These are phyloP conservation scores for Nigrograna mackinnonii DNA, from an alignment of 2,329 filamentous ascomycete species.

Conservation along the genomic window DNA sequence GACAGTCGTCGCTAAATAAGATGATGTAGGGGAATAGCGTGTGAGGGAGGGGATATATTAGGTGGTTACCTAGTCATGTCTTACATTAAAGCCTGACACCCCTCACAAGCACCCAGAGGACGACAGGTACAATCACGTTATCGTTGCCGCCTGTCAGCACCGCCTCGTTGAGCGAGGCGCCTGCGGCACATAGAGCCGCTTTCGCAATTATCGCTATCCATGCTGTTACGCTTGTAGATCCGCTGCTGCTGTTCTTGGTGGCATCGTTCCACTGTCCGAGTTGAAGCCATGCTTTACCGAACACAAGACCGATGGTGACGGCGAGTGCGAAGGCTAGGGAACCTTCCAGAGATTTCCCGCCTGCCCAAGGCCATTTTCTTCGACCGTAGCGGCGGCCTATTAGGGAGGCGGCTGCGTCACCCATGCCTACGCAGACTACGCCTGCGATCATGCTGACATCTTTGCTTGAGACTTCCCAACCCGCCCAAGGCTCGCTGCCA, in stretches of 20 bases:
- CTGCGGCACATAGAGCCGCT: conserved; percentile 68
- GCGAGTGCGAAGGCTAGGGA: conserved; percentile 78
- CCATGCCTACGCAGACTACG: conserved; percentile 91
- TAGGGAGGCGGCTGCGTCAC: conserved; percentile 89
- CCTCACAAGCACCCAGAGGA: conserved; percentile 90
- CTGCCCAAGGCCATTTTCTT: conserved; percentile 94
- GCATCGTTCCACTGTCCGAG: conserved; percentile 69
- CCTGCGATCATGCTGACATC: conserved; percentile 91
- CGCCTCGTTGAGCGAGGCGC: conserved; percentile 90
- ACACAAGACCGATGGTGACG: conserved; percentile 74
- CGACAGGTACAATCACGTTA: conserved; percentile 94
- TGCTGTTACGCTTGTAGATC: conserved; percentile 13
- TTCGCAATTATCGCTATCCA: conserved; percentile 53
- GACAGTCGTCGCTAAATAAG: not conserved
- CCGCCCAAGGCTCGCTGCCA: conserved; percentile 60
- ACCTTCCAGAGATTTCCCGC: conserved; percentile 93
- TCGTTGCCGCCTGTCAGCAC: conserved; percentile 96
- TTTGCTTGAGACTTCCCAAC: conserved; percentile 73
- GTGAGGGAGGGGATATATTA: not conserved
- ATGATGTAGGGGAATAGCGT: too few species aligned
- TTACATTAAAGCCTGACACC: conserved; percentile 61
- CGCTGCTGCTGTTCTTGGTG: not conserved
- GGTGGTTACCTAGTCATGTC: not conserved
- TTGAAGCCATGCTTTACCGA: conserved; percentile 73
- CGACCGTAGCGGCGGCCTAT: conserved; percentile 85